Conservation (phyloP, 2,329 filamentous ascomycete genomes). For the Mycocentrospora acerina region DNA sequence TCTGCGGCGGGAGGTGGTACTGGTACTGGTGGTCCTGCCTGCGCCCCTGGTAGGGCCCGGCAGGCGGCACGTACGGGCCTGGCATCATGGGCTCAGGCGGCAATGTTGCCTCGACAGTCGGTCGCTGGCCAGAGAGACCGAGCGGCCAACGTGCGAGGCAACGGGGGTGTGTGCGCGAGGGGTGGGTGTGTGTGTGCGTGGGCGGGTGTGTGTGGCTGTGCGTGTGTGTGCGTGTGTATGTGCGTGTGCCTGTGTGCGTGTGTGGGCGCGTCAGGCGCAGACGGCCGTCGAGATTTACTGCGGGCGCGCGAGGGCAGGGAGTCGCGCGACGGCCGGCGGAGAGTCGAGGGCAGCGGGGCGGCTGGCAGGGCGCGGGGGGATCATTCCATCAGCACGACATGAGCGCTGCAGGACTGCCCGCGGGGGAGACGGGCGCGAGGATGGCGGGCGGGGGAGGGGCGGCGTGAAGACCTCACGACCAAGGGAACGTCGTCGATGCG, state of each 20-base stretch:
- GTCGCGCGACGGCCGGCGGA: slow-evolving; percentile 30
- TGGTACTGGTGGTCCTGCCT: slow-evolving; percentile 41
- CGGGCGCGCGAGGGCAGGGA: slow-evolving; percentile 24
- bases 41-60: slow-evolving; percentile 43
- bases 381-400: slow-evolving; percentile 41
- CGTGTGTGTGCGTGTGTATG: no score
- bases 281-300: slow-evolving; percentile 25
- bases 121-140: slow-evolving; percentile 39
- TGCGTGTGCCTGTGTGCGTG: no score
- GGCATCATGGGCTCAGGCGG: slow-evolving; percentile 69
- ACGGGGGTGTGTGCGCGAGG: slow-evolving; percentile 16
- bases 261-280: slow-evolving; percentile 12
- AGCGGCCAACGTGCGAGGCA: slow-evolving; percentile 44
- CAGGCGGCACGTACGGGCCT: slow-evolving; percentile 57
- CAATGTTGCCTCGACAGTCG: slow-evolving; percentile 43
- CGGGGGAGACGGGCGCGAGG: slow-evolving; percentile 9
- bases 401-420: slow-evolving; percentile 35
- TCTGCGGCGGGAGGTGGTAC: slow-evolving; percentile 38
- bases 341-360: slow-evolving; percentile 21
- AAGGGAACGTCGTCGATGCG: no score
- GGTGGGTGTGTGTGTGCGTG: no score
- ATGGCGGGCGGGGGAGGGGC: slow-evolving; percentile 5
- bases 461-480: neutral
- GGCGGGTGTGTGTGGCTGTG: no score
- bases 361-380: slow-evolving; percentile 24